Conservation (phyloP, 768 basidiomycete genomes). For the Krasilnikovozyma curviuscula region DNA sequence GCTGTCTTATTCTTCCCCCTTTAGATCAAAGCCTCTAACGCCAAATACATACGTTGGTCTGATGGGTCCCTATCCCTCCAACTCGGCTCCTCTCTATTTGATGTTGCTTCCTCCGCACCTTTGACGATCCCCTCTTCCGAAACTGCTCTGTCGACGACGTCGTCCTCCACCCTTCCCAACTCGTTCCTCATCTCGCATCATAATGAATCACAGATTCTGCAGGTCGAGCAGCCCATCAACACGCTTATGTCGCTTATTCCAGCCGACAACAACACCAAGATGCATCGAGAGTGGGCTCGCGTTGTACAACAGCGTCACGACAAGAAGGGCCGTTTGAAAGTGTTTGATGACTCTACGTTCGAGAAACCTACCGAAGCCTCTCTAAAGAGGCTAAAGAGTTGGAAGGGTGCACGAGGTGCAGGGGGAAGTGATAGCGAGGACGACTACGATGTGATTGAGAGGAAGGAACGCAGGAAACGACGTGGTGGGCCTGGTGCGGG, state of each 20-base stretch:
- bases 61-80: slow-evolving; percentile 80
- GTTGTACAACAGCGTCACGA: slow-evolving; percentile 6
- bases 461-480: neutral
- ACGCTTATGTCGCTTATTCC: slow-evolving; percentile 7
- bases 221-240: slow-evolving; percentile 1
- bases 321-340: slow-evolving; percentile 2
- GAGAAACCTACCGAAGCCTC: neutral
- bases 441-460: neutral
- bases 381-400: no score
- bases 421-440: neutral
- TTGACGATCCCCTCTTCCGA: no score
- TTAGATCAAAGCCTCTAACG: slow-evolving; percentile 70
- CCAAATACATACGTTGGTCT: slow-evolving; percentile 82
- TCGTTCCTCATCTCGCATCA: slow-evolving; percentile 10
- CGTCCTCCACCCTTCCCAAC: neutral
- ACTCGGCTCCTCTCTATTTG: slow-evolving; percentile 83
- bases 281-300: slow-evolving; percentile 8
- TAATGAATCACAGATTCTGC: slow-evolving; percentile 8
- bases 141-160: neutral
- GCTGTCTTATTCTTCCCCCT: neutral
- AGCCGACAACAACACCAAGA: slow-evolving; percentile 5
- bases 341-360: neutral
- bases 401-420: neutral
- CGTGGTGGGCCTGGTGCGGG: neutral
- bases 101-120: slow-evolving; percentile 45